These are phyloP conservation scores for Physocladia obscura DNA, from an alignment of 192 early-diverging fungal species.

Conservation along the genomic window DNA sequence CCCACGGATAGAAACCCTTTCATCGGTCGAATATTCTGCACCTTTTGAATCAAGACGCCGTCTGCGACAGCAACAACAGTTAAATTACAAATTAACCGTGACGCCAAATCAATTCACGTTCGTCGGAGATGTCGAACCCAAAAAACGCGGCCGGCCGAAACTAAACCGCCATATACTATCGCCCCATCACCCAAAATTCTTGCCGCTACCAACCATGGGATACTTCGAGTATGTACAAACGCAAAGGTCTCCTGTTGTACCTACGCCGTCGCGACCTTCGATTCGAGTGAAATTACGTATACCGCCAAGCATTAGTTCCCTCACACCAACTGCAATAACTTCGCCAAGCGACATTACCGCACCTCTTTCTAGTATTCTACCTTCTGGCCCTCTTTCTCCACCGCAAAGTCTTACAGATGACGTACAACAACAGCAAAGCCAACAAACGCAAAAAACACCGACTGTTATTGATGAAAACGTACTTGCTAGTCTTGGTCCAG, in stretches of 20 bases:
- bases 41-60: neutral
- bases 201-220: too few species aligned
- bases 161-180: constrained; percentile 10
- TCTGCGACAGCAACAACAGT: neutral
- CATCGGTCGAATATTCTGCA: neutral
- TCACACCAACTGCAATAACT: too few species aligned
- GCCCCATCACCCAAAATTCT: neutral
- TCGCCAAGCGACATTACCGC: neutral
- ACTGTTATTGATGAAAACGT: neutral
- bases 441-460: neutral
- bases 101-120: too few species aligned
- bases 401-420: neutral
- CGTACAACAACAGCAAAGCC: neutral
- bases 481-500: neutral
- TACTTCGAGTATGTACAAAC: too few species aligned
- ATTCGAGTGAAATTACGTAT: constrained; percentile 1
- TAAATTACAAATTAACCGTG: too few species aligned
- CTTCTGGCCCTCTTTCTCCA: neutral
- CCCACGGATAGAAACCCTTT: neutral
- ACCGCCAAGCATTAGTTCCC: neutral
- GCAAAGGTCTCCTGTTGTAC: too few species aligned
- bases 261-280: too few species aligned
- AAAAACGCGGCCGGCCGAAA: constrained; percentile 17
- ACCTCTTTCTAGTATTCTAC: neutral
- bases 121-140: too few species aligned